phyloP scores from a whole-genome alignment of 805 yeast genomes.

The Saturnispora halmiae region DNA sequence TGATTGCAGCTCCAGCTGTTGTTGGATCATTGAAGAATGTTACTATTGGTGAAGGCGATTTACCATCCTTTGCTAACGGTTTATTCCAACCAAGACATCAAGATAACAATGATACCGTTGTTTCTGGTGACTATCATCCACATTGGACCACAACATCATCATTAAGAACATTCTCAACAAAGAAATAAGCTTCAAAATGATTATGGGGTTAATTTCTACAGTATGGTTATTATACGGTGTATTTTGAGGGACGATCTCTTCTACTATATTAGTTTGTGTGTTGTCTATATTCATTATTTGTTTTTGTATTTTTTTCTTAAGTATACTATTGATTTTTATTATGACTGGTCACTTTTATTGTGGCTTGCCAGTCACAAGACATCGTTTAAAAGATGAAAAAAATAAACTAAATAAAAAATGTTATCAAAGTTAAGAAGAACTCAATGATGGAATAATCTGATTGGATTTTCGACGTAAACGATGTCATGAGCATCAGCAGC shows the following conservation, averaged over 20 bases:
- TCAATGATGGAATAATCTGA: slow-evolving; percentile 95
- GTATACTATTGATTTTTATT: not conserved
- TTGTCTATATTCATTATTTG: not conserved
- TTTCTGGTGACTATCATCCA: slow-evolving; percentile 31
- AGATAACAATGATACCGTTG: slow-evolving; percentile 77
- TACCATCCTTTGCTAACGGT: slow-evolving; percentile 41
- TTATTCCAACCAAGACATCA: slow-evolving; percentile 84
- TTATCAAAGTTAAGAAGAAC: no score
- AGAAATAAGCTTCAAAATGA: slow-evolving; percentile 27
- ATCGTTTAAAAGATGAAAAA: no score
- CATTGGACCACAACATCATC: slow-evolving; percentile 38
- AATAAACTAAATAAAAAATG: no score
- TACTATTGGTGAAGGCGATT: slow-evolving; percentile 28
- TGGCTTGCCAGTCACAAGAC: not conserved
- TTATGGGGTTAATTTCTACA: not conserved
- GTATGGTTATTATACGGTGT: not conserved
- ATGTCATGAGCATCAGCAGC: slow-evolving; percentile 90
- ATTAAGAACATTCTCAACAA: slow-evolving; percentile 41
- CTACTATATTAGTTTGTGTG: no score
- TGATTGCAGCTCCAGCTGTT: slow-evolving; percentile 92
- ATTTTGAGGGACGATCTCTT: no score
- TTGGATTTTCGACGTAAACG: slow-evolving; percentile 94
- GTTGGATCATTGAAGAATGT: slow-evolving; percentile 40
- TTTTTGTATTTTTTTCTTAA: not conserved
- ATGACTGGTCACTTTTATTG: not conserved